Evolutionary conservation across 805 yeast species (phyloP).

Genomic region (Yamadazyma sp.): DNA sequence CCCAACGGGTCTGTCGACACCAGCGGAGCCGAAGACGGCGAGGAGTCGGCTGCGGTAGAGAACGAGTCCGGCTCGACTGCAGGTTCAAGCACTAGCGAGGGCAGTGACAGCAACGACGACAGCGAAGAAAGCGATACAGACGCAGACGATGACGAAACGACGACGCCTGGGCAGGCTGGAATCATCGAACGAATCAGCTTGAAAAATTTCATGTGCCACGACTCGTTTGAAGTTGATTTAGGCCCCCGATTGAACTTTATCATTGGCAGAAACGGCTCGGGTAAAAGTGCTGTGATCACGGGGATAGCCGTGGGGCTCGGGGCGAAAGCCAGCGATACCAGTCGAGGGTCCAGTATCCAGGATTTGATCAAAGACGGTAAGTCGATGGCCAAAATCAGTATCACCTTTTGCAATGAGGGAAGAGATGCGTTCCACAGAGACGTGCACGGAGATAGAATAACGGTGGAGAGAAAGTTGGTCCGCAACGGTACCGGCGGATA

Average conservation of each 20-base stretch:
- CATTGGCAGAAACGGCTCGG: slow-evolving; percentile 88
- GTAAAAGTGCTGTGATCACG: slow-evolving; percentile 84
- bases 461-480: slow-evolving; percentile 65
- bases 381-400: slow-evolving; percentile 61
- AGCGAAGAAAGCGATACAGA: slow-evolving; percentile 2
- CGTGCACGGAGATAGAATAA: slow-evolving; percentile 65
- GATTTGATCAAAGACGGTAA: slow-evolving; percentile 77
- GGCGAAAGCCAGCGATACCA: slow-evolving; percentile 83
- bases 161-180: slow-evolving; percentile 47
- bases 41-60: not conserved
- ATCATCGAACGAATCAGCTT: slow-evolving; percentile 62
- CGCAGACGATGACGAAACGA: not conserved
- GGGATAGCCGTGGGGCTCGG: slow-evolving; percentile 88
- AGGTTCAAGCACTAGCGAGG: not conserved
- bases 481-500: slow-evolving; percentile 55
- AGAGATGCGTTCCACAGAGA: slow-evolving; percentile 63
- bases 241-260: slow-evolving; percentile 85
- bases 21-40: not conserved
- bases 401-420: slow-evolving; percentile 65
- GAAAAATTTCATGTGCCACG: slow-evolving; percentile 88
- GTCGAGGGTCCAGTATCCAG: slow-evolving; percentile 72
- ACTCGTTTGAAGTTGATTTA: slow-evolving; percentile 67
- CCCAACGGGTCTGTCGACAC: not conserved
- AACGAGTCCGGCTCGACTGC: not conserved
- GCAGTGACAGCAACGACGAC: slow-evolving; percentile 2